Percentiles rank a stretch among this genome's conserved stretches.
Conservation (phyloP, 139 green algal species). For the Picochlorum sp. region DNA sequence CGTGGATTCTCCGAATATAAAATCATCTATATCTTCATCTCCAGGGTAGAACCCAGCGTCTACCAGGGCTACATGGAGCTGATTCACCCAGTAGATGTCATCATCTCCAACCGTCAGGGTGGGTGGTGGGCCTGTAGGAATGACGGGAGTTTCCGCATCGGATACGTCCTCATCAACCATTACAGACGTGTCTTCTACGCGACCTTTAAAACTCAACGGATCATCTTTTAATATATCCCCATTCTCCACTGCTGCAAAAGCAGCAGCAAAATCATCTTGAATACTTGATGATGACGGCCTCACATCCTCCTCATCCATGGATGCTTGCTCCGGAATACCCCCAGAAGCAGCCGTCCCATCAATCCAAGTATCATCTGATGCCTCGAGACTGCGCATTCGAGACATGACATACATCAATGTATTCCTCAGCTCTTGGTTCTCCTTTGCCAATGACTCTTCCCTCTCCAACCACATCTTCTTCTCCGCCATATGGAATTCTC, state of each 20-base stretch:
- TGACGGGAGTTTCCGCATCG: not conserved
- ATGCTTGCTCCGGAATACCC: not conserved
- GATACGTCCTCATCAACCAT: not conserved
- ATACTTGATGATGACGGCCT: not conserved
- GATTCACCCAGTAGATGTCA: constrained; percentile 71
- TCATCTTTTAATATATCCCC: constrained; percentile 2
- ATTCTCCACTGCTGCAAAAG: constrained; percentile 1
- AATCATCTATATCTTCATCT: constrained; percentile 60
- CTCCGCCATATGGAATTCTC: constrained; percentile 11
- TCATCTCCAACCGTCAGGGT: constrained; percentile 51
- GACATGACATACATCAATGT: constrained; percentile 18
- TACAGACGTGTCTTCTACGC: not conserved
- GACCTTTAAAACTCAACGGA: not conserved
- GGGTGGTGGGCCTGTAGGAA: constrained; percentile 36
- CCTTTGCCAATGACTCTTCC: constrained; percentile 13
- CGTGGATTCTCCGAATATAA: constrained; percentile 39
- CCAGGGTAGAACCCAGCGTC: constrained; percentile 50
- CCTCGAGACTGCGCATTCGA: not conserved
- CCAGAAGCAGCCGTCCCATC: constrained; percentile 1
- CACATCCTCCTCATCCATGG: too few species aligned
- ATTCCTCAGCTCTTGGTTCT: constrained; percentile 20
- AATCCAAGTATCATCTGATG: not conserved
- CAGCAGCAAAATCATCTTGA: not conserved
- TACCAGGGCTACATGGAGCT: constrained; percentile 44
- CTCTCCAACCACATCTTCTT: constrained; percentile 8